Base-by-base conservation (phyloP, 2,329 filamentous ascomycete species). In the Nemania sp. region DNA sequence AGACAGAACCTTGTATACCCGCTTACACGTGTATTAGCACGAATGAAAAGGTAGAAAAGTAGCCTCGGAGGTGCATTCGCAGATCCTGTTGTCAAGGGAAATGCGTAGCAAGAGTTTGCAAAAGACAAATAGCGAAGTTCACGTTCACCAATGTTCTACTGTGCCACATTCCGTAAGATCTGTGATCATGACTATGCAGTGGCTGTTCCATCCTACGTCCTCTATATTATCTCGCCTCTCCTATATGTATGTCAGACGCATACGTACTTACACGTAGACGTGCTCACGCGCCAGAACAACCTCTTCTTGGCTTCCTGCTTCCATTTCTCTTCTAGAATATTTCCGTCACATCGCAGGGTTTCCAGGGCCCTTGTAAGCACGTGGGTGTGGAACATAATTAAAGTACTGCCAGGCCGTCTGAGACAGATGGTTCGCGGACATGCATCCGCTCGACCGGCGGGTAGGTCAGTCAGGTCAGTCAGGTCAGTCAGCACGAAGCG, bases 261-360 rank as follows among this genome's bases (percentile, higher is more conserved):
- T n/a, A n/a, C 30, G 30, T 33, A 33, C 4, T 5, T 33, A 33
- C 9, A 33, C 30, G 30, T n/a, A n/a, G n/a, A n/a, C n/a, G n/a
- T n/a, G n/a, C n/a, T n/a, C n/a, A n/a, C n/a, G 30, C 30, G 31
- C 34, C 6, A 37, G 15, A 7, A 15, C 20, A 40, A 4, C 20
- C 34, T 2, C n/a, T 31, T 31, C 8, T 14, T 5, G 28, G 9
- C 15, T 36, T 36, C 7, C n/a, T 9, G 24, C 36, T 14, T 4
- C 14, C 17, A 36, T 37, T 22, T 19, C 36, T 37, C 24, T 65
- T 65, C 63, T 62, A 57, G 63, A 65, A 65, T 45, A 17, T 22
- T 65, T 65, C 62, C 43, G 54, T 59, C 46, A 54, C 57, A 62
- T 52, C 42, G 55, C 40, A 52, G 60, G 28, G 30, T 31, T n/a